Conservation (phyloP, 2,329 filamentous ascomycete species). For the Rhexocercosporidium sp. region DNA sequence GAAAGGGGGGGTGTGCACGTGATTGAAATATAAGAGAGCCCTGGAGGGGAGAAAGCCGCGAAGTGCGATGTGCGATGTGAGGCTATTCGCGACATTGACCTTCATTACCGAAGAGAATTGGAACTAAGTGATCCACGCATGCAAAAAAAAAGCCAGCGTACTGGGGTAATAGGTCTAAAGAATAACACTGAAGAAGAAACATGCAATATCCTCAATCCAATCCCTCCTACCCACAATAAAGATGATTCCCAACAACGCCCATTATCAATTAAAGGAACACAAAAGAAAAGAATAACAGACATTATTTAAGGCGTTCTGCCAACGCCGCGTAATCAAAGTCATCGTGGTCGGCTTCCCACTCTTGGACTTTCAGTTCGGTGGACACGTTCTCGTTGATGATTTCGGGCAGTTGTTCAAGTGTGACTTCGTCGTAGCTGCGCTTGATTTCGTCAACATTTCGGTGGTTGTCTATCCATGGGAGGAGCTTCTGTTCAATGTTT, state of each 20-base stretch:
- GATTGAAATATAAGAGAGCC: not conserved
- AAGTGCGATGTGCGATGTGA: not conserved
- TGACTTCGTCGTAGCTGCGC: not conserved
- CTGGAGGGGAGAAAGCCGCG: not conserved
- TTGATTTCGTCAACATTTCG: not conserved
- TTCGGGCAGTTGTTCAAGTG: not conserved
- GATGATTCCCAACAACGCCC: not conserved
- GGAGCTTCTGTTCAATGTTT: conserved; percentile 25
- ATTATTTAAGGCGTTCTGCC: conserved; percentile 25
- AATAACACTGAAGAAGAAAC: conserved; percentile 5
- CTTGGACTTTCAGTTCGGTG: not conserved
- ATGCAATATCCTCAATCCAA: not conserved
- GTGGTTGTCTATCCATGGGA: conserved; percentile 26
- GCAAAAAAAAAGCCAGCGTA: conserved; percentile 6
- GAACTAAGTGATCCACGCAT: conserved; percentile 3
- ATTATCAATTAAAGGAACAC: not conserved
- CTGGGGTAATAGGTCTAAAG: conserved; percentile 3
- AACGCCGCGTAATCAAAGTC: conserved; percentile 28
- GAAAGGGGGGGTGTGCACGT: not conserved
- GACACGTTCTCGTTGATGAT: conserved; percentile 1
- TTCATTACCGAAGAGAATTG: conserved; percentile 8
- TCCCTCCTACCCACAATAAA: not conserved
- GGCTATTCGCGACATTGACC: conserved; percentile 1
- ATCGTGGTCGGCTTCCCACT: conserved; percentile 20
- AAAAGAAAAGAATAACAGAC: not conserved